These are phyloP conservation scores for Phytophthora fragariae DNA, from an alignment of 352 stramenopile genomes.

Conservation along the genomic window DNA sequence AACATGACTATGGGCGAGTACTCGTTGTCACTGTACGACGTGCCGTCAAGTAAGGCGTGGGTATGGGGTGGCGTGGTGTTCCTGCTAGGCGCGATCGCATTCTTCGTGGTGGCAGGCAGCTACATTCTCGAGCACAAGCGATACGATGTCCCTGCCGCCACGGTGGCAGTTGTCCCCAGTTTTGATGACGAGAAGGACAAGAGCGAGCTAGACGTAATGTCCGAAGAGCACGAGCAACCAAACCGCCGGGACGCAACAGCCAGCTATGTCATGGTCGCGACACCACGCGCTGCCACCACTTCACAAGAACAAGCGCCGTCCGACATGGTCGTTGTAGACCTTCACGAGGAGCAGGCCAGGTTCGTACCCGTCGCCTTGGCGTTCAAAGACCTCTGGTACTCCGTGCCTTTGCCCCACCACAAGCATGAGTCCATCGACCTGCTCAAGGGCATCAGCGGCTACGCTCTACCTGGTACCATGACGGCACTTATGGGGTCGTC, in stretches of 20 bases:
- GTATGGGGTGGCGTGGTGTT: conserved; percentile 29
- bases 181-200: conserved; percentile 11
- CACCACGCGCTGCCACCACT: conserved; percentile 8
- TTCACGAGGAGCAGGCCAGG: conserved; percentile 19
- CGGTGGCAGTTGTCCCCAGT: conserved; percentile 18
- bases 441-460: conserved; percentile 73
- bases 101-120: conserved; percentile 38
- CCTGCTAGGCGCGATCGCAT: conserved; percentile 23
- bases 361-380: conserved; percentile 36
- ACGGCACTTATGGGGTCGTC: conserved; percentile 63
- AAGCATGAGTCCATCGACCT: conserved; percentile 56
- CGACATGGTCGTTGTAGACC: conserved; percentile 25
- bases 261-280: conserved; percentile 25
- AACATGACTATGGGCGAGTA: conserved; percentile 45
- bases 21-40: conserved; percentile 34
- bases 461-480: conserved; percentile 46
- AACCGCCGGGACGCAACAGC: not conserved
- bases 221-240: conserved; percentile 14
- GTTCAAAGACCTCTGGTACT: conserved; percentile 45
- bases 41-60: conserved; percentile 37
- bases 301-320: not conserved
- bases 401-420: not conserved
- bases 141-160: conserved; percentile 28
- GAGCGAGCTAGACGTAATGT: conserved; percentile 6
- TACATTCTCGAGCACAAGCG: conserved; percentile 38